Conservation (phyloP, 106 monocot species). For the Dendrobium officinale region DNA sequence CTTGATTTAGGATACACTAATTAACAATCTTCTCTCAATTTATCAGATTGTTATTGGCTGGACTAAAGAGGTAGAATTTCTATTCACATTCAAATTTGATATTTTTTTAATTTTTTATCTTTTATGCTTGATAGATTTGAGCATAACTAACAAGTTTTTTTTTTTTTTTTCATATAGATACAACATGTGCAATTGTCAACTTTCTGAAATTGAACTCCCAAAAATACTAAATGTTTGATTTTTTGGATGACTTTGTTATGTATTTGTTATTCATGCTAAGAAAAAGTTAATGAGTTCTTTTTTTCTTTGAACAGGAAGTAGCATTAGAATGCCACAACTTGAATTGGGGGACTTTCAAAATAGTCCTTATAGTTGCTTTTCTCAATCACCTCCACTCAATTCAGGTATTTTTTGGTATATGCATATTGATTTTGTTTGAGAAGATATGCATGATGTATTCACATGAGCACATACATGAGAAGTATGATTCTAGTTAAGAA, state of each 20-base stretch:
- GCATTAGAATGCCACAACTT: constrained; percentile 57
- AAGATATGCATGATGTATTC: background rate
- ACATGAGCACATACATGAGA: background rate
- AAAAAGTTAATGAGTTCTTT: background rate
- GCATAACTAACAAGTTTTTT: background rate
- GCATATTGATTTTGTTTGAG: background rate
- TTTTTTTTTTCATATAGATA: background rate
- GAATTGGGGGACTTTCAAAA: constrained; percentile 92
- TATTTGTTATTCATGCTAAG: background rate
- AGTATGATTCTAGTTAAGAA: too few relatives aligned
- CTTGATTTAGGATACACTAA: too few relatives aligned
- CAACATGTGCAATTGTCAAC: background rate
- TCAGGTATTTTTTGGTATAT: constrained; percentile 36
- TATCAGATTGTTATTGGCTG: constrained; percentile 80
- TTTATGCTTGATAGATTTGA: background rate
- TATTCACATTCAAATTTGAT: background rate
- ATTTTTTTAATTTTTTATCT: background rate
- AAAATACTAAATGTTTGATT: background rate
- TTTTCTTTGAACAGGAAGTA: background rate
- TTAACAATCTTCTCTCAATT: constrained; percentile 43
- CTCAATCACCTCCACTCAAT: constrained; percentile 73
- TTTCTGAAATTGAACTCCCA: background rate
- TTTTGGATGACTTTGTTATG: background rate
- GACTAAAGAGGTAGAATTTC: constrained; percentile 62
- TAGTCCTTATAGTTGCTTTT: constrained; percentile 60